Evolutionary conservation across 2,329 filamentous ascomycete genomes (phyloP).

Genomic region (Penicillium sp.): DNA sequence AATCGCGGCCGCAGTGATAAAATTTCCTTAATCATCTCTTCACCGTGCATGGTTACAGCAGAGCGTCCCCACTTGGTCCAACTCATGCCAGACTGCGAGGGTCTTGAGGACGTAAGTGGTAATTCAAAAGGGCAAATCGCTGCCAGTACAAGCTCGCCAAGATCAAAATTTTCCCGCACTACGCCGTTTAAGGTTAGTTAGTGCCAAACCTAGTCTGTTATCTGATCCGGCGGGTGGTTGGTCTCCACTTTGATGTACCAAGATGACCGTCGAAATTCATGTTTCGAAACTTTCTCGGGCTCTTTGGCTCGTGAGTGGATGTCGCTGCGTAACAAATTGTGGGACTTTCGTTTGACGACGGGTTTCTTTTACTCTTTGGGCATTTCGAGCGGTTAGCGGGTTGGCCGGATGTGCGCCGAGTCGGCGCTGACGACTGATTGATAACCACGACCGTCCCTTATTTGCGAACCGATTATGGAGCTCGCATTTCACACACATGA

Average conservation of each 20-base stretch:
- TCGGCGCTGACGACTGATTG: background rate
- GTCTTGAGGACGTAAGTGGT: background rate
- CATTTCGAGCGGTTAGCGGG: background rate
- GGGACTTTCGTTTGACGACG: too few species aligned
- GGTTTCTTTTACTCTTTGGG: background rate
- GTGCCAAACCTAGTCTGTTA: constrained; percentile 10
- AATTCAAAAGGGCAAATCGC: background rate
- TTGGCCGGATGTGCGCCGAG: background rate
- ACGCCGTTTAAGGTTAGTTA: constrained; percentile 8
- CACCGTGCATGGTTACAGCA: background rate
- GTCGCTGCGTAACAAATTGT: too few species aligned
- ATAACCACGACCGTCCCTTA: background rate
- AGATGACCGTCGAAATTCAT: background rate
- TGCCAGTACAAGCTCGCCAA: background rate
- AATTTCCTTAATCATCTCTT: background rate
- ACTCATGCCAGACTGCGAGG: background rate
- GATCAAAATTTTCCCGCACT: background rate
- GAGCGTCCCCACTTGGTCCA: background rate
- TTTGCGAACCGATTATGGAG: background rate
- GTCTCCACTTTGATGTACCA: background rate
- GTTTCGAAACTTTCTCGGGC: background rate
- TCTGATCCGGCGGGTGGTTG: constrained; percentile 6
- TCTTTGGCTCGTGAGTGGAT: background rate
- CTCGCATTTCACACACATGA: background rate
- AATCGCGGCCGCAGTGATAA: background rate